These are phyloP conservation scores for Fusarium sp. DNA, from an alignment of 2,329 filamentous ascomycete species.

Conservation along the genomic window DNA sequence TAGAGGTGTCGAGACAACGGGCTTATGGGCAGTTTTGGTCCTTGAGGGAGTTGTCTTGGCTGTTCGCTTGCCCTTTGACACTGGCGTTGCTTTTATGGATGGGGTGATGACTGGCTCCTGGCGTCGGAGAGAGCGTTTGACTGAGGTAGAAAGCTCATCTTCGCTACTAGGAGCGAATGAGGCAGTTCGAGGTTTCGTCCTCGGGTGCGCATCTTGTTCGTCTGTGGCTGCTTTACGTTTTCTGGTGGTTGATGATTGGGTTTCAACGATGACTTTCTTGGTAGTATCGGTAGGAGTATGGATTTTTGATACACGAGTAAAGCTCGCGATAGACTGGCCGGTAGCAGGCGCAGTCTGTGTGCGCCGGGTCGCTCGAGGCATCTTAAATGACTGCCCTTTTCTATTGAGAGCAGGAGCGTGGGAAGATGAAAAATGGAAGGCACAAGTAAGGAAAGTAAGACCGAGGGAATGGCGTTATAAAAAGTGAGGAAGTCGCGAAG, in stretches of 20 bases:
- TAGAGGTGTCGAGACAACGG: slow-evolving; percentile 50
- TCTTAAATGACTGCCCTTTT: slow-evolving; percentile 21
- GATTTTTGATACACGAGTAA: slow-evolving; percentile 62
- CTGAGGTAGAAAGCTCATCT: slow-evolving; percentile 40
- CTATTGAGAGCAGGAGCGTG: slow-evolving; percentile 1
- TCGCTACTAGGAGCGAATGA: slow-evolving; percentile 53
- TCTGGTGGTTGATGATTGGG: slow-evolving; percentile 42
- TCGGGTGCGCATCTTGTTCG: slow-evolving; percentile 45
- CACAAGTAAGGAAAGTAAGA: slow-evolving; percentile 4
- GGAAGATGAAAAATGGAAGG: slow-evolving; percentile 2
- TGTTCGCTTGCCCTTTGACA: slow-evolving; percentile 49
- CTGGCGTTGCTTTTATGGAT: slow-evolving; percentile 9
- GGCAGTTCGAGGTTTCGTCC: slow-evolving; percentile 45
- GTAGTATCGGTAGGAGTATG: slow-evolving; percentile 44
- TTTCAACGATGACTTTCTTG: slow-evolving; percentile 52
- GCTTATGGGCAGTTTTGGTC: slow-evolving; percentile 48
- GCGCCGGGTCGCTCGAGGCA: slow-evolving; percentile 46
- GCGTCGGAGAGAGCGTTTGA: slow-evolving; percentile 49
- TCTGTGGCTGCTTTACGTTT: slow-evolving; percentile 55
- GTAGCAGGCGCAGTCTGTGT: slow-evolving; percentile 36
- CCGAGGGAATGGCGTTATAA: not conserved
- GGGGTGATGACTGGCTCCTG: slow-evolving; percentile 36
- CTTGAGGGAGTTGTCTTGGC: slow-evolving; percentile 48
- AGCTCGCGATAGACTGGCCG: slow-evolving; percentile 56
- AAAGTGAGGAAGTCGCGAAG: slow-evolving; percentile 15